phyloP scores from a whole-genome alignment of 2,329 filamentous ascomycete species.

The Apiospora phragmitis region DNA sequence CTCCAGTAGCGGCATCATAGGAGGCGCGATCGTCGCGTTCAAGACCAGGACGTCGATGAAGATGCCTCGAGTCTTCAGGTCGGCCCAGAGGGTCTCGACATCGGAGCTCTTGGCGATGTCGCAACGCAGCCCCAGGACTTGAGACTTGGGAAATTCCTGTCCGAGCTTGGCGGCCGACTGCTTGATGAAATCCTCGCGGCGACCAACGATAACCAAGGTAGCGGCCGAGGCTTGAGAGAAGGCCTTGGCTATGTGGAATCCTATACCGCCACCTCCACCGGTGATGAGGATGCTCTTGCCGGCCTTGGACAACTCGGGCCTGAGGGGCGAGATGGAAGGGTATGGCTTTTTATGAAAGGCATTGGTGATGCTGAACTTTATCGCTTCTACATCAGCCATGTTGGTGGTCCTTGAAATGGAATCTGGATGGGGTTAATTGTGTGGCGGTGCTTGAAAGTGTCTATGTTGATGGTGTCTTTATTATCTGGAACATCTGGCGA shows the following conservation, averaged over 20 bases:
- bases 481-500: too few relatives aligned
- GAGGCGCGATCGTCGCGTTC: slow-evolving; percentile 23
- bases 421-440: background rate
- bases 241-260: slow-evolving; percentile 26
- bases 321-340: slow-evolving; percentile 35
- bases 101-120: background rate
- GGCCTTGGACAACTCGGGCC: slow-evolving; percentile 39
- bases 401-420: background rate
- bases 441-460: background rate
- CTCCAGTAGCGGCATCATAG: background rate
- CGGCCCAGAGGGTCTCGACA: background rate
- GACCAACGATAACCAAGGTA: slow-evolving; percentile 55
- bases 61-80: slow-evolving; percentile 20
- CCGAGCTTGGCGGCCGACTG: slow-evolving; percentile 40
- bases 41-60: slow-evolving; percentile 36
- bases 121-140: background rate
- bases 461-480: background rate
- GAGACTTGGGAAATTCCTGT: background rate
- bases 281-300: slow-evolving; percentile 7
- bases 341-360: slow-evolving; percentile 37
- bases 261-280: slow-evolving; percentile 20
- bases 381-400: background rate
- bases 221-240: slow-evolving; percentile 48
- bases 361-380: slow-evolving; percentile 24
- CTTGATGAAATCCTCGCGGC: slow-evolving; percentile 44